phyloP scores from a whole-genome alignment of 331 rosid genomes.

The Ulmus americana region DNA sequence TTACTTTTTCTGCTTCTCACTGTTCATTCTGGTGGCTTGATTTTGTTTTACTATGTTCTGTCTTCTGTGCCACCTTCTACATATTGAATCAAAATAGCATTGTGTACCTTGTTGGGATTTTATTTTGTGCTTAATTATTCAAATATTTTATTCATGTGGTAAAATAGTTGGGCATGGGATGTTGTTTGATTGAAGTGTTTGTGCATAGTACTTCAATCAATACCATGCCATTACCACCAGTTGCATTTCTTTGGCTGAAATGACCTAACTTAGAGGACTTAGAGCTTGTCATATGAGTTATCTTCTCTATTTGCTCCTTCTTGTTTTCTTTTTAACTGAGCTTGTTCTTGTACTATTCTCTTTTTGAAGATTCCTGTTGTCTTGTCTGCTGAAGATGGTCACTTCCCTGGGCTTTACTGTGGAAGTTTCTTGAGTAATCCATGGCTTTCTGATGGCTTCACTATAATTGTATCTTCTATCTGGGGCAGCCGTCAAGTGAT shows the following conservation, averaged over 20 bases:
- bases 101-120: neutral
- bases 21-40: no score
- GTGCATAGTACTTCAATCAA: no score
- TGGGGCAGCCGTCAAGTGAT: constrained; percentile 77
- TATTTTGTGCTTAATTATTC: neutral
- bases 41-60: no score
- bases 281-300: constrained; percentile 1
- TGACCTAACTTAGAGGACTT: neutral
- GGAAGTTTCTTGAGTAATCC: constrained; percentile 48
- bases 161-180: neutral
- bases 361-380: constrained; percentile 68
- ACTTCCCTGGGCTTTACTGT: constrained; percentile 90
- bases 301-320: neutral
- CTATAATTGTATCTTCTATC: constrained; percentile 56
- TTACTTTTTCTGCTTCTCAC: no score
- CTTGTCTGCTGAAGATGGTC: constrained; percentile 60
- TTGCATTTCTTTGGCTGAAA: neutral
- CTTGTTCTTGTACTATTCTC: constrained; percentile 4
- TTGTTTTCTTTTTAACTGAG: neutral
- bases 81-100: neutral
- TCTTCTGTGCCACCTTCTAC: neutral
- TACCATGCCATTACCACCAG: neutral
- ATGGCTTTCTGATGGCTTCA: constrained; percentile 88
- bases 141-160: neutral
- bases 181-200: neutral